Evolutionary conservation across 352 stramenopile genomes (phyloP), one percentile per base, ranked within the genome.

Genomic region (Globisporangium paddicum): DNA sequence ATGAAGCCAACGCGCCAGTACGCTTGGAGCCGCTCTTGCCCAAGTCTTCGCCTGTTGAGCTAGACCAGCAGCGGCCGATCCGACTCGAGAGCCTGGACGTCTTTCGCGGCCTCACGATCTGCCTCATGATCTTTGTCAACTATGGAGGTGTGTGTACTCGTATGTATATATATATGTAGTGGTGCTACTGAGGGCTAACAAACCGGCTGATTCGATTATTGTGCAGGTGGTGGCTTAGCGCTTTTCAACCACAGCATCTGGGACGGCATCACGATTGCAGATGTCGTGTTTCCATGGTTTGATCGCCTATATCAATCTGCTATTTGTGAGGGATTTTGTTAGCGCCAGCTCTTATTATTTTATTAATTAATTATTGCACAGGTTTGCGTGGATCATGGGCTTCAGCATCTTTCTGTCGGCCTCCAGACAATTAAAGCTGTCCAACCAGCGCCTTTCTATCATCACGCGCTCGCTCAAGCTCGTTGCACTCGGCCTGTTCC

Each of bases 101-200:
- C 13, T 92, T 95, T 52, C 85, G 87, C 18, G 87, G 87, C 3
- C 10, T 87, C 30, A 89, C 82, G 10, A 72, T 96, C 52, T 77
- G 69, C 54, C 38, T 86, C 32, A 95, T 96, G 87, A 75, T 96
- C 16, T 95, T 96, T 62, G 82, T 91, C 50, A 96, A 96, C 55
- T 94, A 95, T 61, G 87, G 87, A 58, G 85, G 73, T 76, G 23
- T 4, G 32, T 52, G 52, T 3, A 19, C 44, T 48, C 14, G 5
- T 28, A 8, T 11, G 44, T 32, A 23, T 9, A 30, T 0, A 3
- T 51, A 3, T n/a, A 32, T 32, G 5, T 34, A 28, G 25, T 18
- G 13, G 5, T 32, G 14, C 23, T 23, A 14, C 1, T 51, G 28
- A 19, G 13, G 41, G 34, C 34, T 44, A 5, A 18, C 38, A 38